Evolutionary conservation across 257 asterid genomes (phyloP), one percentile per base, ranked within the genome.

Genomic region (Salvia splendens): DNA sequence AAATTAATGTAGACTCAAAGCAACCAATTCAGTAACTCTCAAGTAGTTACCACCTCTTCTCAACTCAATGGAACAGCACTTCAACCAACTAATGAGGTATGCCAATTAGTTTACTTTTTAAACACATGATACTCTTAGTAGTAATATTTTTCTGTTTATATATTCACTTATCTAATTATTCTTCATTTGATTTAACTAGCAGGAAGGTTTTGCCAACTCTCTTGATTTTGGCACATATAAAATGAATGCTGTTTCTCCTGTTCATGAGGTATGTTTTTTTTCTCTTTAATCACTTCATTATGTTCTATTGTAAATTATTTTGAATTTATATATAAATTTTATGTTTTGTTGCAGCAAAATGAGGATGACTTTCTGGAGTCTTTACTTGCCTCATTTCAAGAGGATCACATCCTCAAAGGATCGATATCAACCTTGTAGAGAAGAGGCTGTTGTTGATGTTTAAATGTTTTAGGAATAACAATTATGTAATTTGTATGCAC

Each of bases 351-450:
- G 60, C 82, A 83, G 85, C 51, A 36, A 28, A 79, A 72, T 3
- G 81, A 75, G 20, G 80, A 66, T 50, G 87, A 75, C 3, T 77
- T 80, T 48, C 61, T 80, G 57, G 83, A 73, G 20, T 77, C 83
- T 45, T 58, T 83, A 46, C 81, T 80, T 53, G 81, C 79, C 58
- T 80, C 75, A 12, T 77, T 53, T 61, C 72, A 36, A 56, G 82
- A 63, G 11, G 80, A 78, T 28, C 60, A 58, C 12, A 50, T 54
- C 17, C 57, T 59, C 24, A 64, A 36, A 24, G 81, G 69, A 63
- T 7, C 33, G 30, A 24, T 38, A 38, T 38, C 65, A 9, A 24
- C 30, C 30, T 24, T 40, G 15, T 40, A 16, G 38, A 15, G 30
- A 8, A 36, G 0, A 8, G 40, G 48, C n/a, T 3, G 8, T 8